These are phyloP conservation scores for Saraca asoca DNA, from an alignment of 331 rosid species.

Conservation along the genomic window DNA sequence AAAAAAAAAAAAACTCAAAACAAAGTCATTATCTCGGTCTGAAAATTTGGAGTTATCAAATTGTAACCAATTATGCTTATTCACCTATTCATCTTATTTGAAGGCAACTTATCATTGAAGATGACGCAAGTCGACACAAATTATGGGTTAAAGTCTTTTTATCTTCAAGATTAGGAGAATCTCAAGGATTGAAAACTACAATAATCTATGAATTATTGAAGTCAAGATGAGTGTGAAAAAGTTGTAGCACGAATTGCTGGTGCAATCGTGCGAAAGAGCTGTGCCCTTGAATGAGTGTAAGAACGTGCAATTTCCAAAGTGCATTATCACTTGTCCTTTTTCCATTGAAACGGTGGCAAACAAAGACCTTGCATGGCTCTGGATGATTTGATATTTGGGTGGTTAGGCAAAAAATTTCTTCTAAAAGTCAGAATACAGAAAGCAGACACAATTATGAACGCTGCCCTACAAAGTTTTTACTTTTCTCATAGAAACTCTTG, in stretches of 20 bases:
- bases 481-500: not conserved
- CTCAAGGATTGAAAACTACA: not conserved
- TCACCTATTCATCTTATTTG: too few species aligned
- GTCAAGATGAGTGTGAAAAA: conserved; percentile 21
- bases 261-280: conserved; percentile 25
- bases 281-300: not conserved
- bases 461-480: conserved; percentile 1
- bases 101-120: conserved; percentile 10
- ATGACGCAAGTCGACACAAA: conserved; percentile 24
- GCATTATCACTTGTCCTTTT: not conserved
- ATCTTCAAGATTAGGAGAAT: not conserved
- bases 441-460: conserved; percentile 30
- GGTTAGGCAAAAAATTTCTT: conserved; percentile 27
- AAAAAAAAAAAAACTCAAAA: too few species aligned
- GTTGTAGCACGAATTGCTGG: conserved; percentile 26
- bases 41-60: not conserved
- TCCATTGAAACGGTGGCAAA: not conserved
- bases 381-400: conserved; percentile 27
- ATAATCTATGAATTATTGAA: conserved; percentile 32
- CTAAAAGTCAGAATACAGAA: not conserved
- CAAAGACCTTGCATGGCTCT: not conserved
- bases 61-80: not conserved
- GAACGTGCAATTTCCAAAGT: conserved; percentile 21
- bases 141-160: conserved; percentile 13
- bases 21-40: too few species aligned